Conservation (phyloP, 148 eudicot species). For the Gaultheria prostrata region DNA sequence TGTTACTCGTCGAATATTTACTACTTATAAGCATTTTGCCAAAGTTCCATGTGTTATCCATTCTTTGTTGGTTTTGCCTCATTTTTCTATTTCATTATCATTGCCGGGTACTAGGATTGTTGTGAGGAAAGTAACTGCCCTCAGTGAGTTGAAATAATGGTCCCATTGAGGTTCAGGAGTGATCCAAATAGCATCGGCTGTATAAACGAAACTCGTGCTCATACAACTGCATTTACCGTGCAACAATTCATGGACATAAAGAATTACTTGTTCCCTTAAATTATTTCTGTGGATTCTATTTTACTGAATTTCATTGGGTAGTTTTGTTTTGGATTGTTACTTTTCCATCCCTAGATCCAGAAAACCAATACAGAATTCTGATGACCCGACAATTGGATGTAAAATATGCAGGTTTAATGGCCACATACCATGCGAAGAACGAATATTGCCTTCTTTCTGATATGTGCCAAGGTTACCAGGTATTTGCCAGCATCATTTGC, state of each 20-base stretch:
- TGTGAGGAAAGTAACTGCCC: not conserved
- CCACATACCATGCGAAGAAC: conserved; percentile 95
- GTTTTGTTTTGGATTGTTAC: not conserved
- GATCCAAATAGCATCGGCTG: not conserved
- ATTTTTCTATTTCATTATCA: not conserved
- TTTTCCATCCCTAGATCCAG: not conserved
- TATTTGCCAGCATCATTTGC: conserved; percentile 68
- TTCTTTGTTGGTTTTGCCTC: not conserved
- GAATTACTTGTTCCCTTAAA: not conserved
- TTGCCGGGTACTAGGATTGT: not conserved
- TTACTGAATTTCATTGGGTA: not conserved
- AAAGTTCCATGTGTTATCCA: not conserved
- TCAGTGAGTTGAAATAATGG: not conserved
- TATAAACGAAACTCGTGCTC: not conserved
- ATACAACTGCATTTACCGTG: not conserved
- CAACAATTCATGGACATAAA: not conserved
- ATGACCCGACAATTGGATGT: not conserved
- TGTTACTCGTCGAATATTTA: not conserved
- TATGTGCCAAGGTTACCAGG: conserved; percentile 91
- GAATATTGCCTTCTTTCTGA: conserved; percentile 90
- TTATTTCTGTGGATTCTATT: not conserved
- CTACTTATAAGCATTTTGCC: not conserved
- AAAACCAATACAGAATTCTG: not conserved
- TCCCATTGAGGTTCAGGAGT: not conserved
- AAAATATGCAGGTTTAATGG: conserved; percentile 67